Percentiles rank a stretch among this genome's conserved stretches.
Evolutionary conservation across 2,329 filamentous ascomycete genomes (phyloP).

Genomic region (Diaporthe destruens): DNA sequence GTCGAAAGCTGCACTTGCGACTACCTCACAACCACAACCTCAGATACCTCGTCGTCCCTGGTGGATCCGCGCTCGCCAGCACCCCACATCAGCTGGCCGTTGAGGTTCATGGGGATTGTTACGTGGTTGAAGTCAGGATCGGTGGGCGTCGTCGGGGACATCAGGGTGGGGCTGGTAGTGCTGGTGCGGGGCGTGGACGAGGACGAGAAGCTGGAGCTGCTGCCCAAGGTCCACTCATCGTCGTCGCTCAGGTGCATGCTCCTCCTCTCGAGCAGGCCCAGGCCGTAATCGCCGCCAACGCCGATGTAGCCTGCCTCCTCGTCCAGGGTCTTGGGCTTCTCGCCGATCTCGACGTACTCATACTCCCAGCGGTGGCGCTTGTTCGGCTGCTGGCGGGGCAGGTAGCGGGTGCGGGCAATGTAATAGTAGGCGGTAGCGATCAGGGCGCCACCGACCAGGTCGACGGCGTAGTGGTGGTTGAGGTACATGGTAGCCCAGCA

Average conservation of each 20-base stretch:
- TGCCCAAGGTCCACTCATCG: constrained; percentile 92
- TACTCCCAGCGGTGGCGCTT: constrained; percentile 96
- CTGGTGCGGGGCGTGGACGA: constrained; percentile 53
- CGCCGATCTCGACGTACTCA: constrained; percentile 89
- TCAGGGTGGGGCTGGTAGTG: constrained; percentile 61
- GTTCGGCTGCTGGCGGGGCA: constrained; percentile 84
- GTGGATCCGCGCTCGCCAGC: constrained; percentile 49
- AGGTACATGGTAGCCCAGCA: constrained; percentile 99
- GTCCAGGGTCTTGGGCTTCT: constrained; percentile 57
- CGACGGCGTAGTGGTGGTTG: constrained; percentile 96
- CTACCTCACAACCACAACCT: constrained; percentile 58
- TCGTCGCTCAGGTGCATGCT: constrained; percentile 64
- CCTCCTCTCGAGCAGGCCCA: constrained; percentile 60
- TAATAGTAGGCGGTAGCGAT: constrained; percentile 85
- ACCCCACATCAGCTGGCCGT: constrained; percentile 51
- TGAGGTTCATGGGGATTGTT: constrained; percentile 37
- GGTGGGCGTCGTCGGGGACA: constrained; percentile 61
- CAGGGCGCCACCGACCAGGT: constrained; percentile 87
- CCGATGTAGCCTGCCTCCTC: constrained; percentile 62
- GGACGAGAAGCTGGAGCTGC: constrained; percentile 77
- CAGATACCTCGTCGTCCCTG: constrained; percentile 59
- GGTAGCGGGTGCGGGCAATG: constrained; percentile 81
- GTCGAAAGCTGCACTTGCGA: constrained; percentile 36
- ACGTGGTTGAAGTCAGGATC: constrained; percentile 55
- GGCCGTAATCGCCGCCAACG: constrained; percentile 59